These are phyloP conservation scores for Backusella morwellensis DNA, from an alignment of 192 early-diverging fungal species.

Conservation along the genomic window DNA sequence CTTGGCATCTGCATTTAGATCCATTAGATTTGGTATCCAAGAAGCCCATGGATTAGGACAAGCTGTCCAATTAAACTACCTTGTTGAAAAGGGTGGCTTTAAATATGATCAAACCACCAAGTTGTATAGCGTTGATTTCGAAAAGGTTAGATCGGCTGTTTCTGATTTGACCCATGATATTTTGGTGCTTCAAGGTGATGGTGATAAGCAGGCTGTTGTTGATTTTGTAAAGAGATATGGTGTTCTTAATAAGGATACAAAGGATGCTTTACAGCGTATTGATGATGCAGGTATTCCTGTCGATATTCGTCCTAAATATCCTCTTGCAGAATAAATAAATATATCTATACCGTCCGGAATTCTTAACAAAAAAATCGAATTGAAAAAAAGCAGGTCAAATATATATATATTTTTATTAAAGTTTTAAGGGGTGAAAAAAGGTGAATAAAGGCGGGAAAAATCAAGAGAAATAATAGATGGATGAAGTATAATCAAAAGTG, in stretches of 20 bases:
- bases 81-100: constrained; percentile 67
- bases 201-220: constrained; percentile 57
- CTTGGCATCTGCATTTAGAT: constrained; percentile 69
- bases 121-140: constrained; percentile 61
- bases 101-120: constrained; percentile 35
- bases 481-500: not conserved
- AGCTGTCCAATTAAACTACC: constrained; percentile 67
- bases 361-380: constrained; percentile 4
- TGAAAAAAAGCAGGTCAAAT: not conserved
- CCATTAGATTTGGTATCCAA: constrained; percentile 67
- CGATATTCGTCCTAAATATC: constrained; percentile 34
- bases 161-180: constrained; percentile 60
- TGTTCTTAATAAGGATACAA: constrained; percentile 43
- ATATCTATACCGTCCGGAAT: not conserved
- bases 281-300: constrained; percentile 43
- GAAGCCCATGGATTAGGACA: constrained; percentile 74
- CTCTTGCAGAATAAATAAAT: constrained; percentile 5
- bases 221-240: constrained; percentile 60
- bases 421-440: not conserved
- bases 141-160: constrained; percentile 54
- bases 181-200: constrained; percentile 69
- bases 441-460: not conserved
- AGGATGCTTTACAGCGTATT: constrained; percentile 52
- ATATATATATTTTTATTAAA: not conserved
- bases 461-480: not conserved